Evolutionary conservation across 257 asterid species (phyloP).

Genomic region (Solanum chilense): DNA sequence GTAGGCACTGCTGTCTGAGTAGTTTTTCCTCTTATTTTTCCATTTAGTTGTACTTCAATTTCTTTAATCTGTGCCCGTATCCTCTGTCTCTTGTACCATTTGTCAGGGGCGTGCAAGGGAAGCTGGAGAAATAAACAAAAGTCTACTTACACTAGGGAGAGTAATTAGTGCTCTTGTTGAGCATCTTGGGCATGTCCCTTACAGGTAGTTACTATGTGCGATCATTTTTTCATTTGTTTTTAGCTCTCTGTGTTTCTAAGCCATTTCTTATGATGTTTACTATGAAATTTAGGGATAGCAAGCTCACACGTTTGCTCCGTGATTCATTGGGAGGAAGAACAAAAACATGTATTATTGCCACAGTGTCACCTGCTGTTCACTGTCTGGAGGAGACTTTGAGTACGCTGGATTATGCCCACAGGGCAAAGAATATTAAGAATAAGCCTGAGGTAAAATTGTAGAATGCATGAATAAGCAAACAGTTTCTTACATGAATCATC

Average conservation of each 20-base stretch:
- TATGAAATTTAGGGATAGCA: conserved; percentile 55
- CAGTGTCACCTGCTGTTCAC: conserved; percentile 90
- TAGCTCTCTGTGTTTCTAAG: not conserved
- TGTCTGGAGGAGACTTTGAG: conserved; percentile 92
- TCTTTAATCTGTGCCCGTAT: not conserved
- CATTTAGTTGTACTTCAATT: not conserved
- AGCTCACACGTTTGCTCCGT: conserved; percentile 76
- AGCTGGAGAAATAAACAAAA: conserved; percentile 92
- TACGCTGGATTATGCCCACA: conserved; percentile 81
- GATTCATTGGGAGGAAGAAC: conserved; percentile 93
- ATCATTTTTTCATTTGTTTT: not conserved
- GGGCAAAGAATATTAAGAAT: conserved; percentile 85
- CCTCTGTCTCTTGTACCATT: not conserved
- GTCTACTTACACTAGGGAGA: conserved; percentile 80
- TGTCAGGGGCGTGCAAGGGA: conserved; percentile 81
- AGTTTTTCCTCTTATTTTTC: not conserved
- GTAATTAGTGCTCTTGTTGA: conserved; percentile 87
- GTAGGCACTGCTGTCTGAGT: not conserved
- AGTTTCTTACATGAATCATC: not conserved
- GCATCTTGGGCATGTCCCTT: conserved; percentile 84
- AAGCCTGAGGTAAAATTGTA: conserved; percentile 74
- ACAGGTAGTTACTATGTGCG: conserved; percentile 33
- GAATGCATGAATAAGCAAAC: not conserved
- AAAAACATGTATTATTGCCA: conserved; percentile 83
- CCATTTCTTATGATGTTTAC: not conserved